phyloP scores from a whole-genome alignment of 2,329 filamentous ascomycete species.

The Diaporthe batatas region DNA sequence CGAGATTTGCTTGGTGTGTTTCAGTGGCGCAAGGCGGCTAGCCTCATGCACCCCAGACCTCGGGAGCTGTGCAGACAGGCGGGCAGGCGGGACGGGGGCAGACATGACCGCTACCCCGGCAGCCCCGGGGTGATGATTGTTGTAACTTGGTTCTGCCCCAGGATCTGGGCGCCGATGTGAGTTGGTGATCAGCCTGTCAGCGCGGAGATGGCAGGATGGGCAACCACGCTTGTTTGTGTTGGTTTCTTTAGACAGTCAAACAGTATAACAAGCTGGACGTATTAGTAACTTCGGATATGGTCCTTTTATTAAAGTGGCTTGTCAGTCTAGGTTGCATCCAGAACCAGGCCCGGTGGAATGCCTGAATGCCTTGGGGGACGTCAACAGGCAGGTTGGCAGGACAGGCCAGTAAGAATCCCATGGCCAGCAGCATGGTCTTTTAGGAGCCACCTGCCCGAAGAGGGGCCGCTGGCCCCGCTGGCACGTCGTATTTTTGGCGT shows the following conservation, averaged over 20 bases:
- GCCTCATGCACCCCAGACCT: background rate
- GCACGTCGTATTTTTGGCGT: constrained; percentile 25
- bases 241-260: background rate
- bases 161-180: background rate
- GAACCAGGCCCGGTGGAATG: too few relatives aligned
- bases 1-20: background rate
- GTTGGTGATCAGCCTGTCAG: background rate
- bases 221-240: background rate
- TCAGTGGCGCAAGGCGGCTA: constrained; percentile 12
- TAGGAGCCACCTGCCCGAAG: too few relatives aligned
- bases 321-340: too few relatives aligned
- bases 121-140: background rate
- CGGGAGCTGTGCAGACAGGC: background rate
- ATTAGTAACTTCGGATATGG: too few relatives aligned
- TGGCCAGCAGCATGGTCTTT: too few relatives aligned
- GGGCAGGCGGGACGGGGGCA: background rate
- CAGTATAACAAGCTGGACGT: background rate
- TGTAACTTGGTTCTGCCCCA: background rate
- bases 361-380: too few relatives aligned
- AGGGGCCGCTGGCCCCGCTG: too few relatives aligned
- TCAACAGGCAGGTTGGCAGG: too few relatives aligned
- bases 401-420: too few relatives aligned
- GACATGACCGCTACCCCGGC: too few relatives aligned
- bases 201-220: background rate
- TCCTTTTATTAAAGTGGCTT: too few relatives aligned